phyloP scores from a whole-genome alignment of 495 filamentous ascomycete genomes.

The Talaromyces adpressus region DNA sequence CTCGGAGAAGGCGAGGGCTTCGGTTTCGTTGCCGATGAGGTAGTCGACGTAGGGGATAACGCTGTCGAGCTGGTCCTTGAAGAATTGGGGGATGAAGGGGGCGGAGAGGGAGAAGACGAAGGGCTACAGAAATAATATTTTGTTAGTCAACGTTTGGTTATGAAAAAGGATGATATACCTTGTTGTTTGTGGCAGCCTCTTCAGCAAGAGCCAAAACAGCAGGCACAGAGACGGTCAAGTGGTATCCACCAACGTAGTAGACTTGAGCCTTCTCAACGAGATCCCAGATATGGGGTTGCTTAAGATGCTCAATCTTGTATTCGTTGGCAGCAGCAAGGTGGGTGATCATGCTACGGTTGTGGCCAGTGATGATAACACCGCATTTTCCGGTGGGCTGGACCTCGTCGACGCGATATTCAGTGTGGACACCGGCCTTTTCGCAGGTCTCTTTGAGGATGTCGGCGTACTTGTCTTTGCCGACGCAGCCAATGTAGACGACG shows the following conservation, averaged over 20 bases:
- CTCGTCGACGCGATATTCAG: constrained; percentile 88
- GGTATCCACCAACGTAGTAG: constrained; percentile 92
- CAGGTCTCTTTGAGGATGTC: constrained; percentile 73
- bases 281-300: constrained; percentile 83
- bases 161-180: constrained; percentile 36
- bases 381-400: constrained; percentile 81
- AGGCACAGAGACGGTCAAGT: constrained; percentile 80
- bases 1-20: constrained; percentile 79
- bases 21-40: constrained; percentile 93
- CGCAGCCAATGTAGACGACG: constrained; percentile 86
- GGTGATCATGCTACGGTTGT: constrained; percentile 88
- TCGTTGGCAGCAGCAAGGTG: constrained; percentile 94
- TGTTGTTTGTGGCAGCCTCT: constrained; percentile 81
- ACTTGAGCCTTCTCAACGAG: constrained; percentile 79
- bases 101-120: constrained; percentile 88
- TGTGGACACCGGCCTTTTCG: constrained; percentile 75
- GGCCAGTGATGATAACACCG: constrained; percentile 92
- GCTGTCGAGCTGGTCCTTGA: constrained; percentile 88
- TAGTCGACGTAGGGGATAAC: constrained; percentile 90
- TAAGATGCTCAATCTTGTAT: constrained; percentile 91
- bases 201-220: constrained; percentile 84
- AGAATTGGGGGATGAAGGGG: constrained; percentile 94
- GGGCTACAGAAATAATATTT: constrained; percentile 29
- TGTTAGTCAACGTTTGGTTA: too few species aligned
- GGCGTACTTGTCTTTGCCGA: constrained; percentile 87